Evolutionary conservation across 306 rosid genomes (phyloP), one percentile per base, ranked within the genome.

Genomic region (Leucaena leucocephala): DNA sequence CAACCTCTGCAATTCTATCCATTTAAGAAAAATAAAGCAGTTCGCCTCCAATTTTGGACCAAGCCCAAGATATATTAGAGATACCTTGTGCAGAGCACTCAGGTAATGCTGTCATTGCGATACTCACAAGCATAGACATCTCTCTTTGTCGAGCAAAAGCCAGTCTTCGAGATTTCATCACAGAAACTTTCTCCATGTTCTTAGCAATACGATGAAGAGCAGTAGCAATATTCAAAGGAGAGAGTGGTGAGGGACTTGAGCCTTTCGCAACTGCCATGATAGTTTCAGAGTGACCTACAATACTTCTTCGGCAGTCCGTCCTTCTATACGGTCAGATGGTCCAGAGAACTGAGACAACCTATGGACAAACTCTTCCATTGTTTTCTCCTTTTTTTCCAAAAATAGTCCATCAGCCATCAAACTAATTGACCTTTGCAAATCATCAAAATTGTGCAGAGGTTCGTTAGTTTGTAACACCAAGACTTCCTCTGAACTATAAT

Each of bases 181-280:
- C 87, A 34, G 89, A 86, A 72, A 90, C 90, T 78, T 86, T 88
- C 84, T 95, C 98, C 98, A 95, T 92, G 76, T 91, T 92, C 86
- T 88, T 92, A 80, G 98, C 98, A 79, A 92, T 91, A 50, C 98
- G 88, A 84, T 95, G 98, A 84, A 95, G 95, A 43, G 97, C 89
- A 38, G 98, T 92, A 67, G 98, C 97, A 80, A 68, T 21, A 45
- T 68, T 68, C 39, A 95, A 82, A 61, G 98, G 97, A 67, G 98
- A 88, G 39, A 95, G 91, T 59, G 98, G 98, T 0, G 98, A 95
- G 52, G 98, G 98, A 75, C 90, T 92, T 78, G 92, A 83, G 48
- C 98, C 98, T 81, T 92, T 95, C 22, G 86, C 89, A 68, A 95
- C 98, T 16, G 97, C 55, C 74, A 85, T 71, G 68, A 95, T 87